Conservation (phyloP, 352 stramenopile genomes). For the Pythium sukuiense region DNA sequence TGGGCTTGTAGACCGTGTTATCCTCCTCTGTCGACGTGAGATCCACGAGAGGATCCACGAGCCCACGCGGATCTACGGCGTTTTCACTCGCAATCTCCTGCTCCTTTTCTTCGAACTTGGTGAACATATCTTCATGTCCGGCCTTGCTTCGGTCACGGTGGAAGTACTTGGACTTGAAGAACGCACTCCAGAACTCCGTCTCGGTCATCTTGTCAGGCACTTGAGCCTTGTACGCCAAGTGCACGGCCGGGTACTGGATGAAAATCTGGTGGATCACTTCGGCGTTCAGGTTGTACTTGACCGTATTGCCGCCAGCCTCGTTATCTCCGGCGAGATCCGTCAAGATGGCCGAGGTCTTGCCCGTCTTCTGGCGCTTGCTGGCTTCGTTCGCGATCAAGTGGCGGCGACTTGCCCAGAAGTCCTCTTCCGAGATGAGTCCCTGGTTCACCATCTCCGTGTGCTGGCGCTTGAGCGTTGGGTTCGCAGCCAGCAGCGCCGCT, state of each 20-base stretch:
- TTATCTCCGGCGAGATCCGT: slow-evolving; percentile 78
- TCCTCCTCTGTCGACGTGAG: slow-evolving; percentile 74
- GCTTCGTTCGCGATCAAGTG: slow-evolving; percentile 83
- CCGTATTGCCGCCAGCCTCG: slow-evolving; percentile 65
- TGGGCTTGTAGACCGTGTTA: slow-evolving; percentile 40
- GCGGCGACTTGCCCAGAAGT: slow-evolving; percentile 83
- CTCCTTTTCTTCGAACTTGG: slow-evolving; percentile 82
- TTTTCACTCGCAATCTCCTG: slow-evolving; percentile 47
- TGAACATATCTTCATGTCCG: slow-evolving; percentile 85
- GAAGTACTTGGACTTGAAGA: slow-evolving; percentile 91
- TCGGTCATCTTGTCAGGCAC: slow-evolving; percentile 89
- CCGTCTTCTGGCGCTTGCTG: slow-evolving; percentile 84
- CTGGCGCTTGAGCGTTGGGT: slow-evolving; percentile 78
- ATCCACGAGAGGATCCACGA: slow-evolving; percentile 81
- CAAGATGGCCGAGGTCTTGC: slow-evolving; percentile 82
- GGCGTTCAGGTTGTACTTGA: slow-evolving; percentile 90
- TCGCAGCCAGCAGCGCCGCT: slow-evolving; percentile 67
- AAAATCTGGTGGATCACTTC: slow-evolving; percentile 91
- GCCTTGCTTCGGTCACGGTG: slow-evolving; percentile 74
- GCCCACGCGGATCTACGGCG: slow-evolving; percentile 53
- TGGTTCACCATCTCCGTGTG: slow-evolving; percentile 89
- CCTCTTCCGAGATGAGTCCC: slow-evolving; percentile 81
- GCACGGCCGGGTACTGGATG: slow-evolving; percentile 85
- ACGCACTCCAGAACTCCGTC: slow-evolving; percentile 86
- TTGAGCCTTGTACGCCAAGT: slow-evolving; percentile 82